Percentiles rank a stretch among this genome's conserved stretches.
phyloP scores from a whole-genome alignment of 768 basidiomycete species.

The Pleurotus salmoneostramineus region DNA sequence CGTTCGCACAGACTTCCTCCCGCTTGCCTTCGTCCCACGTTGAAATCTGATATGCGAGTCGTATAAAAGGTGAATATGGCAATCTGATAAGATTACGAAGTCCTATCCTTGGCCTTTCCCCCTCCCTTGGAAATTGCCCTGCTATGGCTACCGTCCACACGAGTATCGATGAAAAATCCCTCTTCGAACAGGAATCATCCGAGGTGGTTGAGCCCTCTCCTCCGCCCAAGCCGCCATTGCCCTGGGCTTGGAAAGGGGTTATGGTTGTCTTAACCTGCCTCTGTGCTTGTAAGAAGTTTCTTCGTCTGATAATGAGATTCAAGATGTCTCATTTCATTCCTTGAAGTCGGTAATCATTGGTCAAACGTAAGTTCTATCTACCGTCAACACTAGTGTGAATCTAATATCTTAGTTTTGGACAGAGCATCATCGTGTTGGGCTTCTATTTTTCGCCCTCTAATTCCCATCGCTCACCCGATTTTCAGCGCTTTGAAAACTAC shows the following conservation, averaged over 20 bases:
- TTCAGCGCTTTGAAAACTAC: conserved; percentile 34
- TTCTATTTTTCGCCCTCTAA: background rate
- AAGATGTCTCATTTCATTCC: background rate
- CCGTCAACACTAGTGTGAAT: too few species aligned
- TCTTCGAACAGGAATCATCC: background rate
- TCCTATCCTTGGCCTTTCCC: background rate
- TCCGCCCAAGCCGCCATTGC: conserved; percentile 22
- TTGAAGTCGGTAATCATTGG: conserved; percentile 37
- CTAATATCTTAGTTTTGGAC: background rate
- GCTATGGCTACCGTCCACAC: background rate
- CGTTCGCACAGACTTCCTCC: background rate
- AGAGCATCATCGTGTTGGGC: conserved; percentile 34
- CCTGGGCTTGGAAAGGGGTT: conserved; percentile 28
- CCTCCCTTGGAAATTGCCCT: background rate
- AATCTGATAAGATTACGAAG: conserved; percentile 5
- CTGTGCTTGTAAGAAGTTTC: conserved; percentile 29
- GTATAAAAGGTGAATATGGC: background rate
- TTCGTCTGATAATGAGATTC: background rate
- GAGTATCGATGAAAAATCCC: background rate
- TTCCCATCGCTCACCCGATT: background rate
- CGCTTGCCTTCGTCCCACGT: background rate
- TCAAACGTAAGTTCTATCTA: conserved; percentile 26
- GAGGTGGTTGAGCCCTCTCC: conserved; percentile 12
- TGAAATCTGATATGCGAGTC: conserved; percentile 1
- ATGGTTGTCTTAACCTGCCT: conserved; percentile 34